A percentile compares a stretch with the other conserved stretches of the same genome.
These are phyloP conservation scores for Eucalyptus polyanthemos DNA, from an alignment of 345 rosid species.

Conservation along the genomic window DNA sequence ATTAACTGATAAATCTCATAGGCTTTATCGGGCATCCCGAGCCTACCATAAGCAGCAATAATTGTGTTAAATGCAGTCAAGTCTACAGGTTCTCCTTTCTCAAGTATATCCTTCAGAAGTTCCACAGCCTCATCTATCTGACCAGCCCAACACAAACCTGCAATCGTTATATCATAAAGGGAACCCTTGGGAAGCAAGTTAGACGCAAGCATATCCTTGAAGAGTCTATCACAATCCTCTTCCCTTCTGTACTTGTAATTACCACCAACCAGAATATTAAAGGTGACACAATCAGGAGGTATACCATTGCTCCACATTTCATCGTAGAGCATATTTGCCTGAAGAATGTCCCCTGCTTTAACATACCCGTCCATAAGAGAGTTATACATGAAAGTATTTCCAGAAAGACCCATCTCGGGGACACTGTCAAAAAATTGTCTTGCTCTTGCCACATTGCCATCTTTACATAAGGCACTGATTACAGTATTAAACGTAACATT, in stretches of 20 bases:
- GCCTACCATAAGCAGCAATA: constrained; percentile 51
- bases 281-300: constrained; percentile 52
- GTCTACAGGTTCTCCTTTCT: constrained; percentile 44
- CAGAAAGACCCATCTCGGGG: constrained; percentile 25
- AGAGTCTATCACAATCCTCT: constrained; percentile 38
- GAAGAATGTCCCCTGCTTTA: constrained; percentile 45
- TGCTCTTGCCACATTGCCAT: constrained; percentile 46
- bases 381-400: constrained; percentile 37
- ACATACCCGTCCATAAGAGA: constrained; percentile 57
- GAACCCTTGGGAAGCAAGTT: constrained; percentile 21
- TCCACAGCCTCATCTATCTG: constrained; percentile 36
- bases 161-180: constrained; percentile 33
- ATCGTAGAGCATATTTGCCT: constrained; percentile 37
- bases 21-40: constrained; percentile 36
- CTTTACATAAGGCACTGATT: constrained; percentile 41
- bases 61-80: constrained; percentile 53
- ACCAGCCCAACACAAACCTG: constrained; percentile 64
- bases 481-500: constrained; percentile 31
- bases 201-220: constrained; percentile 22
- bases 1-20: constrained; percentile 30
- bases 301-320: constrained; percentile 47
- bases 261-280: constrained; percentile 54
- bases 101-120: constrained; percentile 33
- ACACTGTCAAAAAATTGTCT: constrained; percentile 36
- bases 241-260: constrained; percentile 42